These are phyloP conservation scores for Euphorbia pulcherrima DNA, from an alignment of 345 rosid species.

Conservation along the genomic window DNA sequence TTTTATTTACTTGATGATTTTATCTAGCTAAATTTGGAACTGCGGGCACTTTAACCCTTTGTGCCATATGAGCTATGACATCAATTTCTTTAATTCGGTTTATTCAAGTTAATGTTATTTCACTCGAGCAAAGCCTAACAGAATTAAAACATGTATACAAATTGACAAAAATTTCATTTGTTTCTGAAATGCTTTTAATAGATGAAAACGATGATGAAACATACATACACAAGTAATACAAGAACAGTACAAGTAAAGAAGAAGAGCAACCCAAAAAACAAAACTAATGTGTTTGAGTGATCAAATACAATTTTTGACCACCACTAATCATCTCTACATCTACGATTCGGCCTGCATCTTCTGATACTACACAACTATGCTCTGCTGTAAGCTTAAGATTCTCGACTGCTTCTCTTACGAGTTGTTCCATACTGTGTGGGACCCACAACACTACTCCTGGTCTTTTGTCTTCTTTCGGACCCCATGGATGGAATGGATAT, in stretches of 20 bases:
- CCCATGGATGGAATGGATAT: slow-evolving; percentile 66
- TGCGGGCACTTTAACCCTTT: too few species aligned
- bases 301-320: slow-evolving; percentile 65
- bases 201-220: background rate
- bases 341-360: slow-evolving; percentile 65
- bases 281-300: slow-evolving; percentile 30
- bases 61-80: too few species aligned
- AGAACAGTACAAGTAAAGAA: background rate
- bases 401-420: slow-evolving; percentile 46
- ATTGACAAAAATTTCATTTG: too few species aligned
- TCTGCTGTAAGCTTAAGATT: slow-evolving; percentile 40
- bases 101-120: too few species aligned
- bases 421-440: slow-evolving; percentile 48
- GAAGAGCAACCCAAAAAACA: too few species aligned
- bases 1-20: too few species aligned
- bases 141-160: too few species aligned
- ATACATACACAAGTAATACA: slow-evolving; percentile 4
- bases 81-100: too few species aligned
- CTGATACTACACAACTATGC: slow-evolving; percentile 44
- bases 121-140: too few species aligned
- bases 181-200: too few species aligned
- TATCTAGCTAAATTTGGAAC: too few species aligned
- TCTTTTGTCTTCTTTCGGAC: slow-evolving; percentile 40
- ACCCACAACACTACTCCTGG: slow-evolving; percentile 72
- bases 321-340: slow-evolving; percentile 64